Percentiles rank a stretch among this genome's conserved stretches.
Conservation (phyloP, 306 rosid species). For the Gillenia trifoliata region DNA sequence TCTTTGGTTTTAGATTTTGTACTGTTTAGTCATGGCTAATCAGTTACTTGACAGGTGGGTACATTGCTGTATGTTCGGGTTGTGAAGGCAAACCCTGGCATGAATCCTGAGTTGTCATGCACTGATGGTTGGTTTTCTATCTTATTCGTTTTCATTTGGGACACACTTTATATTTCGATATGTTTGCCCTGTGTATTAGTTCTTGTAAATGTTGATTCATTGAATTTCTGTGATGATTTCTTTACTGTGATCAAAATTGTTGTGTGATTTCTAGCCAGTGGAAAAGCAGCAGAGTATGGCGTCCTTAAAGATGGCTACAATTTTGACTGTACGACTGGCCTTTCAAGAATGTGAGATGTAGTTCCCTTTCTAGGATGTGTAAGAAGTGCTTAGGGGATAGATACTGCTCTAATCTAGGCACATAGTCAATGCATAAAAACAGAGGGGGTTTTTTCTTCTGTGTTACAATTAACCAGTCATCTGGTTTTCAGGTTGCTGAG, state of each 20-base stretch:
- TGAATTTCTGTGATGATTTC: background rate
- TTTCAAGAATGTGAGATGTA: conserved; percentile 68
- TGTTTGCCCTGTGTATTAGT: background rate
- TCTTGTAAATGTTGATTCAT: background rate
- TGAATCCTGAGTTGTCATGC: conserved; percentile 92
- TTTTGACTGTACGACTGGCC: conserved; percentile 83
- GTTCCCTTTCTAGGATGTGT: background rate
- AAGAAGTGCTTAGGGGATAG: background rate
- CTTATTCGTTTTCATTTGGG: background rate
- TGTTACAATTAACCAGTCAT: background rate
- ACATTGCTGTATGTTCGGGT: conserved; percentile 70
- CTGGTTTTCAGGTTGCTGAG: conserved; percentile 57
- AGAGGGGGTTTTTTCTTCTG: background rate
- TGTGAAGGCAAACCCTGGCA: conserved; percentile 76
- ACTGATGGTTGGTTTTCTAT: conserved; percentile 63
- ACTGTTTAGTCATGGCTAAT: conserved; percentile 20
- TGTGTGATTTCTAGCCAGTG: conserved; percentile 42
- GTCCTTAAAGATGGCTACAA: conserved; percentile 75
- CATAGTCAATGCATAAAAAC: background rate
- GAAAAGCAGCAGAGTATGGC: conserved; percentile 83
- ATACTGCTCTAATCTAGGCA: background rate
- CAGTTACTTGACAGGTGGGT: conserved; percentile 53
- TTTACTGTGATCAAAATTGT: conserved; percentile 15
- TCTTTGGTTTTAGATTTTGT: conserved; percentile 4
- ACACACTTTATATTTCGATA: background rate